Conservation (phyloP, 2,329 filamentous ascomycete species). For the Aspergillus sp. region DNA sequence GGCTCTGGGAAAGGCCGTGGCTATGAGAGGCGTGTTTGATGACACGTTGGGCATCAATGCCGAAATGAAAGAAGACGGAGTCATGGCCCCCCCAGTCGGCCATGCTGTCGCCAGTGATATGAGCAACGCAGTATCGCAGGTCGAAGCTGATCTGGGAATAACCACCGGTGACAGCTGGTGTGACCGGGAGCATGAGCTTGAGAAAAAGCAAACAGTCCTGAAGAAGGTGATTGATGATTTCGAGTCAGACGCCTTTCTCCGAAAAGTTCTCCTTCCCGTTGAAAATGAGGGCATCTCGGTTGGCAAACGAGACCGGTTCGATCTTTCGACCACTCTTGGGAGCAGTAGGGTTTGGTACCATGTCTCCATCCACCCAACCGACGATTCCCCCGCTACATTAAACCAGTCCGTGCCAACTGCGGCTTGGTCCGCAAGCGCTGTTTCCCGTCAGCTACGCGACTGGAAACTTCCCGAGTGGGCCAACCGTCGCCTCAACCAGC, state of each 20-base stretch:
- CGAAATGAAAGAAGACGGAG: conserved; percentile 94
- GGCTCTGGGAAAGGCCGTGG: conserved; percentile 74
- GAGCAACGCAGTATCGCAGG: conserved; percentile 68
- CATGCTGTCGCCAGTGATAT: conserved; percentile 81
- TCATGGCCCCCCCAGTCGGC: conserved; percentile 65
- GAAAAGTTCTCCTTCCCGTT: conserved; percentile 70
- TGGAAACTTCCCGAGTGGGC: conserved; percentile 97
- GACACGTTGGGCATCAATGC: conserved; percentile 87
- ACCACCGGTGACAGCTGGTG: conserved; percentile 57
- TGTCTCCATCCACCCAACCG: conserved; percentile 80
- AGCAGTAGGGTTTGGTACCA: conserved; percentile 95
- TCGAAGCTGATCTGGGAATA: conserved; percentile 70
- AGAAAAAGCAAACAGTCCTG: conserved; percentile 72
- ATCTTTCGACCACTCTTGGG: conserved; percentile 63
- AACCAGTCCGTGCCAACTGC: conserved; percentile 63
- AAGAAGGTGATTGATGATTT: conserved; percentile 80
- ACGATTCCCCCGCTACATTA: conserved; percentile 68
- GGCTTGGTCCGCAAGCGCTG: conserved; percentile 84
- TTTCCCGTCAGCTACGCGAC: conserved; percentile 83
- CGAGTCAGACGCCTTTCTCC: conserved; percentile 74
- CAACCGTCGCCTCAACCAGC: conserved; percentile 78
- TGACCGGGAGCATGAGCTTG: conserved; percentile 68
- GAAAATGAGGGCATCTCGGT: conserved; percentile 70
- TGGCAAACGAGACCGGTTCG: conserved; percentile 69
- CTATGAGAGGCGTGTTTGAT: conserved; percentile 85